Base-by-base conservation (phyloP, 23 red algal genomes). In the Pyropia haitanensis region DNA sequence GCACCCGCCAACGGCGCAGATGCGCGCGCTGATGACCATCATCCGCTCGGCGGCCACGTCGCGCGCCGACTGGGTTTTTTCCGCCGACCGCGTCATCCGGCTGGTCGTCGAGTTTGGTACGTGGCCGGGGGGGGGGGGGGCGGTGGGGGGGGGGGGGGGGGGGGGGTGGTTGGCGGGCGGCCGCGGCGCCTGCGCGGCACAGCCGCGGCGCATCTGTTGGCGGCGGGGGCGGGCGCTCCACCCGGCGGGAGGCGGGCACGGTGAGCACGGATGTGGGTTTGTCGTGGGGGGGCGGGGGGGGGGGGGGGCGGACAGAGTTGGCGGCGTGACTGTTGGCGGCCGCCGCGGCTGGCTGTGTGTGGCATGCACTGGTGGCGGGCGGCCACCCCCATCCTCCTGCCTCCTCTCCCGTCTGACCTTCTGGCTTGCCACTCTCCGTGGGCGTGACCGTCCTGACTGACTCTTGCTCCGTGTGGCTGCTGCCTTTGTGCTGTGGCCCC, bases 41-140 rank as follows among this genome's bases (percentile, higher is more conserved):
- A 71, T 96, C 27, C 77, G 79, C 56, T 77, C 82, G 27, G 54
- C 67, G 56, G 28, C 77, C 18, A 85, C 83, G 19, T 69, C 25
- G 18, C 76, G 78, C 3, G 76, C 78, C 21, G 92, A 96, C 71
- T 96, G 83, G 76, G 80, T 96, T 0, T 96, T 96, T 54, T 84
- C 75, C 57, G 92, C 92, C 8, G 92, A 96, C 61, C 80, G 92
- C 23, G 71, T 95, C 23, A 95, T 81, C 26, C 56, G 87, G 56
- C 63, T 53, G 63, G 56, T 74, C 56, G 14, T 17, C 5, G 18
- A 30, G 27, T 60, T 44, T 23, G 51, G 32, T 68, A 68, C 23
- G 32, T 56, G 0, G 0, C 34, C 61, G 17, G 61, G 61, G 17
- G 61, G 17, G 17, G 61, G 34, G 17, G n/a, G n/a, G n/a, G n/a